A percentile compares a stretch with the other conserved stretches of the same genome.
phyloP scores from a whole-genome alignment of 2,329 filamentous ascomycete species.

The Cucurbitaria berberidis region DNA sequence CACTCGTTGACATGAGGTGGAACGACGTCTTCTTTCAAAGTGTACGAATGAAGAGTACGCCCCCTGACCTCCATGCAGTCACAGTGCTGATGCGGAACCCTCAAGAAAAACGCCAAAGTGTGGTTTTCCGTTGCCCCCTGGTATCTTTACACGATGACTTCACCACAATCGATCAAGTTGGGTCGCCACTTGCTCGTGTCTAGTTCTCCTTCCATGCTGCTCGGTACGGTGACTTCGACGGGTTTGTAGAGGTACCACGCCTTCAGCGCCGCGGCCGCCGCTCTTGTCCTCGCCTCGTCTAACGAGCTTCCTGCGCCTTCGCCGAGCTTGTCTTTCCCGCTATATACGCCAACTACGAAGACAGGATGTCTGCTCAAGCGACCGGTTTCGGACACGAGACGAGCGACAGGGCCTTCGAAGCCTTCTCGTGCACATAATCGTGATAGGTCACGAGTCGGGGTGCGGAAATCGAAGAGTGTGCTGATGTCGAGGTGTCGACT shows the following conservation, averaged over 20 bases:
- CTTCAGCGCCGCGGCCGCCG: conserved; percentile 85
- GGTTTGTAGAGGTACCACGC: conserved; percentile 97
- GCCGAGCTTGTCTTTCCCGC: conserved; percentile 86
- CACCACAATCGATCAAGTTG: conserved; percentile 64
- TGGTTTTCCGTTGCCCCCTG: conserved; percentile 5
- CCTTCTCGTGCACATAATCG: conserved; percentile 85
- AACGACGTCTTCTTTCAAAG: conserved; percentile 4
- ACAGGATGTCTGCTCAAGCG: conserved; percentile 84
- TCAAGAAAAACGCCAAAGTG: conserved; percentile 24
- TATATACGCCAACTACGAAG: conserved; percentile 92
- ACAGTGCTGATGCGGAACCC: conserved; percentile 6
- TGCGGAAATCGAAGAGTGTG: conserved; percentile 80
- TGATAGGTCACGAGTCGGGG: conserved; percentile 82
- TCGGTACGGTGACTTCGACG: conserved; percentile 58
- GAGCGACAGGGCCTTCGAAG: conserved; percentile 85
- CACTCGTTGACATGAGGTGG: neutral
- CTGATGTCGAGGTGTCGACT: conserved; percentile 78
- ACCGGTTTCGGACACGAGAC: conserved; percentile 90
- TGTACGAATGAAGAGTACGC: conserved; percentile 20
- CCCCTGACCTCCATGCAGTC: conserved; percentile 13
- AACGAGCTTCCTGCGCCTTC: conserved; percentile 84
- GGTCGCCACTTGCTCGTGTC: conserved; percentile 56
- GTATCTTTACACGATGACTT: conserved; percentile 57
- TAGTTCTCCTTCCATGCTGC: conserved; percentile 51
- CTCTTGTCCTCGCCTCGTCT: conserved; percentile 76